Evolutionary conservation across 345 rosid species (phyloP).

Genomic region (Populus nigra): DNA sequence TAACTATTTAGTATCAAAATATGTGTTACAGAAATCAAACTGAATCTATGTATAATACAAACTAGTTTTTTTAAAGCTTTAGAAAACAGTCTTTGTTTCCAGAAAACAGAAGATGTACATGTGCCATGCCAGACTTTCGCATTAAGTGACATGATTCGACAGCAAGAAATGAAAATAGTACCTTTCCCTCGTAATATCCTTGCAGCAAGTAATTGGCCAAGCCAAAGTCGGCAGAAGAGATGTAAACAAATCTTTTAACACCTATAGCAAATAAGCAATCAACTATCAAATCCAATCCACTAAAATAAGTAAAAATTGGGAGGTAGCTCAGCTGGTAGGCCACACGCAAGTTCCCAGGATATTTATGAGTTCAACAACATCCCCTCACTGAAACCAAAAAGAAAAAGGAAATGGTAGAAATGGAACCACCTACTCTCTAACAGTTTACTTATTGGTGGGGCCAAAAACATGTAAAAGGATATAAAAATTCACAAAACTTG

Average conservation of each 20-base stretch:
- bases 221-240: slow-evolving; percentile 95
- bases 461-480: not conserved
- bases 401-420: not conserved
- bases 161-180: slow-evolving; percentile 13
- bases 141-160: not conserved
- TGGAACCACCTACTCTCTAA: not conserved
- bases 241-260: slow-evolving; percentile 79
- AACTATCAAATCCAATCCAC: not conserved
- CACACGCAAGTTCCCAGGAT: too few relatives aligned
- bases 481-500: not conserved
- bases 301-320: not conserved
- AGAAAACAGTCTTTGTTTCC: not conserved
- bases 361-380: too few relatives aligned
- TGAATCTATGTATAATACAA: not conserved
- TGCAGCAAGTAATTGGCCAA: slow-evolving; percentile 64
- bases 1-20: not conserved
- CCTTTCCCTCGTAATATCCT: slow-evolving; percentile 98
- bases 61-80: not conserved
- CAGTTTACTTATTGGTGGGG: not conserved
- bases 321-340: too few relatives aligned
- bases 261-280: slow-evolving; percentile 36
- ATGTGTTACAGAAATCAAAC: not conserved
- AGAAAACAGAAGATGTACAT: not conserved
- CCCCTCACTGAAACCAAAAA: too few relatives aligned
- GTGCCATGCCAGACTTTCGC: not conserved